phyloP scores from a whole-genome alignment of 1,139 yeast species.

The Zhuliangozyma blackwelliae region DNA sequence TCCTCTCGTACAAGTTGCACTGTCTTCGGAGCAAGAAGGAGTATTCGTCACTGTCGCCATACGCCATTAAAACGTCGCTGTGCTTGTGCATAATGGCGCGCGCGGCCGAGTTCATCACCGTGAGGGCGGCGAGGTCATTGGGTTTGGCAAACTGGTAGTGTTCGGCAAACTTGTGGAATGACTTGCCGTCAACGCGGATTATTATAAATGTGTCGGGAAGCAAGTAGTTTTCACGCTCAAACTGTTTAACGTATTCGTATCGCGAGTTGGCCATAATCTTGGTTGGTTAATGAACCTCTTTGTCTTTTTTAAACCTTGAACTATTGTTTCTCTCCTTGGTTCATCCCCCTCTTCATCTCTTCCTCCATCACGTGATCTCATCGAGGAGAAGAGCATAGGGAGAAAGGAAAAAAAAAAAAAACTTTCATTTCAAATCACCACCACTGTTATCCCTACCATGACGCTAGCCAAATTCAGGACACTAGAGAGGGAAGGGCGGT shows the following conservation, averaged over 20 bases:
- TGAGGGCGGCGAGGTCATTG: conserved; percentile 72
- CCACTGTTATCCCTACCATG: conserved; percentile 3
- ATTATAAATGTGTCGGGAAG: conserved; percentile 81
- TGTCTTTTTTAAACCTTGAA: background rate
- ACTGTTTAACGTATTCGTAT: conserved; percentile 79
- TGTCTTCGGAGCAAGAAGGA: conserved; percentile 66
- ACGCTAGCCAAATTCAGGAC: conserved; percentile 63
- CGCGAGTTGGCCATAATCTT: conserved; percentile 68
- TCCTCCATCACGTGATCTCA: background rate
- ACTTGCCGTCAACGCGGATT: conserved; percentile 88
- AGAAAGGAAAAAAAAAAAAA: background rate
- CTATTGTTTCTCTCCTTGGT: background rate
- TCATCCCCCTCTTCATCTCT: conserved; percentile 3
- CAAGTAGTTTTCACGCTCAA: conserved; percentile 70
- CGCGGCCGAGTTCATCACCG: conserved; percentile 82
- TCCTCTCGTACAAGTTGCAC: conserved; percentile 69
- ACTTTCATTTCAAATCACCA: background rate
- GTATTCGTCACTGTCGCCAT: conserved; percentile 95
- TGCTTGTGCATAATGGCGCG: conserved; percentile 53
- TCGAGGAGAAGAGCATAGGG: background rate
- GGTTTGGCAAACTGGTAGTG: conserved; percentile 79
- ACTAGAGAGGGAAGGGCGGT: conserved; percentile 80
- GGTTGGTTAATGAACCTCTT: conserved; percentile 2
- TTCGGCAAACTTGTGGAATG: conserved; percentile 81
- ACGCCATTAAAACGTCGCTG: conserved; percentile 75